Percentiles rank a stretch among this genome's conserved stretches.
Evolutionary conservation across 2,329 filamentous ascomycete genomes (phyloP).

Genomic region (Tolypocladium cylindrosporum): DNA sequence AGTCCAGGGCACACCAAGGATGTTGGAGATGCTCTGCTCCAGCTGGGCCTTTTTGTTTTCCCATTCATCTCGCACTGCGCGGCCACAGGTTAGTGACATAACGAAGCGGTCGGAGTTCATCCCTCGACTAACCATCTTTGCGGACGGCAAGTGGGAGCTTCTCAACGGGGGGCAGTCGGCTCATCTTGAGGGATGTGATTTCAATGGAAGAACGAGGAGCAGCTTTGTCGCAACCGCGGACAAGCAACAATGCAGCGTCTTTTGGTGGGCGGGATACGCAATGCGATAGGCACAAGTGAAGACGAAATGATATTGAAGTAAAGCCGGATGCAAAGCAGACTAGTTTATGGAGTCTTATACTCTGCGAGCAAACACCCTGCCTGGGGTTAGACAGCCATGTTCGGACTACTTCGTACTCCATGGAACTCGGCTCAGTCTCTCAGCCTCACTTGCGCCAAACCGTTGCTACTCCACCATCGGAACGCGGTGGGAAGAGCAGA

Average conservation of each 20-base stretch:
- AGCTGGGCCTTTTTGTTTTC: slow-evolving; percentile 34
- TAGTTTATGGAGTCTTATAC: background rate
- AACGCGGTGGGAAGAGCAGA: background rate
- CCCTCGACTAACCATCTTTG: slow-evolving; percentile 34
- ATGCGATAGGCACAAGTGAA: background rate
- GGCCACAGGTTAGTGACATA: background rate
- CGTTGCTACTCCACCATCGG: background rate
- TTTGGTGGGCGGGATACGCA: background rate
- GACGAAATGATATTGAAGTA: background rate
- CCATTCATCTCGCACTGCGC: slow-evolving; percentile 40
- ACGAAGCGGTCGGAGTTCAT: background rate
- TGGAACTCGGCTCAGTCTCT: background rate
- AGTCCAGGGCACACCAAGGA: slow-evolving; percentile 39
- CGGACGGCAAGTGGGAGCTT: slow-evolving; percentile 41
- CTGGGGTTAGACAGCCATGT: too few relatives aligned
- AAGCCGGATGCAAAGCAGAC: background rate
- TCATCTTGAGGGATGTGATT: slow-evolving; percentile 9
- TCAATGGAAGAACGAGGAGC: background rate
- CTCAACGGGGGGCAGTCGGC: slow-evolving; percentile 31
- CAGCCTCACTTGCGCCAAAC: background rate
- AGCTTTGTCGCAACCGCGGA: background rate
- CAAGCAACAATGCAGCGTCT: background rate
- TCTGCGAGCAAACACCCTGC: background rate
- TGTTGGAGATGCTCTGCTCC: slow-evolving; percentile 31
- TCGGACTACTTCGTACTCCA: too few relatives aligned